Evolutionary conservation across 106 monocot genomes (phyloP), one percentile per base, ranked within the genome.

Genomic region (Xerophyta viscosa): DNA sequence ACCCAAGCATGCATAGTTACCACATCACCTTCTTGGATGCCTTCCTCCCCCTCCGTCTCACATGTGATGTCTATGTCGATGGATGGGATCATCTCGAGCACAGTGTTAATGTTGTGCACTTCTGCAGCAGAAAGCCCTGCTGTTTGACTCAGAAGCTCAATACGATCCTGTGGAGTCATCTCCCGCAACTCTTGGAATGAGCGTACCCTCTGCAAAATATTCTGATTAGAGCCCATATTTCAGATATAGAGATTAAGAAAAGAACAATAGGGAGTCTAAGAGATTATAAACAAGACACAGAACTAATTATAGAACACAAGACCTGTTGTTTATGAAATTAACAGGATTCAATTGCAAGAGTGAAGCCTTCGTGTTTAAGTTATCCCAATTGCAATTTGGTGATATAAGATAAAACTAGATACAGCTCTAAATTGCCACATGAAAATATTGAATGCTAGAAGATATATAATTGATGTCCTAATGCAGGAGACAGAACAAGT

Each of bases 1-100:
- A 96, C 71, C 94, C 94, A 96, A 17, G 94, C 77, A 57, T 75
- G 71, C 84, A 96, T 81, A 4, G 94, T 84, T 18, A 96, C 88
- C 9, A 96, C 27, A 26, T 96, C 94, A 31, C 88, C 84, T 52
- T 88, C 88, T 70, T 96, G 94, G n/a, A 96, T 78, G 19, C 84
- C 84, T 54, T 96, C 84, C 71, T 94, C 94, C 12, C 94, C 94
- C 72, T 94, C 94, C 0, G 94, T 96, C 50, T 88, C 88, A 46
- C 80, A 81, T 12, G 81, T 76, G 27, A 96, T 73, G 7, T 96
- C 94, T 0, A 88, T 51, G 5, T 75, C 63, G 19, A 96, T 52
- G 19, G 81, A 73, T 21, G 94, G 94, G 57, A 96, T 76, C 80
- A 81, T 88, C 30, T 82, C 81, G 6, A 96, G 73, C 20, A 96